Percentiles rank a stretch among this genome's conserved stretches.
Conservation (phyloP, 2,329 filamentous ascomycete genomes). For the Colletotrichum sidae region DNA sequence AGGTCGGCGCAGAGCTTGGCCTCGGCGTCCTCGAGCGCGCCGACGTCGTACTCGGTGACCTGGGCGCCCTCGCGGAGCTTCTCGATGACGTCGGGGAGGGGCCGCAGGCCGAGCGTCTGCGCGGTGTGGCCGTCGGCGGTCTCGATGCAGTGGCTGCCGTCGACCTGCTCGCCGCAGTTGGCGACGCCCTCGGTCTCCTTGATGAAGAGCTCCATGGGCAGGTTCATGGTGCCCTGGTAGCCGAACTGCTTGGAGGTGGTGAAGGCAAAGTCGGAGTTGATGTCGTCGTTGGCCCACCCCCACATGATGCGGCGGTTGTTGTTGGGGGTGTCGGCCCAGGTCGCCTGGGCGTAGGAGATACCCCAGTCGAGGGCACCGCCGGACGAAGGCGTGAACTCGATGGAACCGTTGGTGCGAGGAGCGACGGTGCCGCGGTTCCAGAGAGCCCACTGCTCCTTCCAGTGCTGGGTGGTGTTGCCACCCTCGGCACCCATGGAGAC, state of each 20-base stretch:
- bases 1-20: slow-evolving; percentile 21
- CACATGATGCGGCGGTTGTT: slow-evolving; percentile 34
- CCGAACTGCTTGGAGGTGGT: slow-evolving; percentile 34
- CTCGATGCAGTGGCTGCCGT: slow-evolving; percentile 34
- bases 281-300: slow-evolving; percentile 38
- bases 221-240: slow-evolving; percentile 36
- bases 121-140: slow-evolving; percentile 26
- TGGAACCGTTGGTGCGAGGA: slow-evolving; percentile 36
- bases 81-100: slow-evolving; percentile 33
- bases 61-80: slow-evolving; percentile 34
- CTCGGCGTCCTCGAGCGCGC: slow-evolving; percentile 20
- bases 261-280: slow-evolving; percentile 11
- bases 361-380: slow-evolving; percentile 38
- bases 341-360: slow-evolving; percentile 37
- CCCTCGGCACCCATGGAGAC: slow-evolving; percentile 35
- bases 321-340: slow-evolving; percentile 33
- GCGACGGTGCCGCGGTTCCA: slow-evolving; percentile 37
- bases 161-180: slow-evolving; percentile 34
- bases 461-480: slow-evolving; percentile 38
- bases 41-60: slow-evolving; percentile 21
- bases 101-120: slow-evolving; percentile 36
- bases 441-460: slow-evolving; percentile 36
- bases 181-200: slow-evolving; percentile 35
- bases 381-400: slow-evolving; percentile 33
- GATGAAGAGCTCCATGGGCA: slow-evolving; percentile 36